Percentiles rank a stretch among this genome's conserved stretches.
Evolutionary conservation across 2,329 filamentous ascomycete species (phyloP).

Genomic region (Elsinoe necatrix): DNA sequence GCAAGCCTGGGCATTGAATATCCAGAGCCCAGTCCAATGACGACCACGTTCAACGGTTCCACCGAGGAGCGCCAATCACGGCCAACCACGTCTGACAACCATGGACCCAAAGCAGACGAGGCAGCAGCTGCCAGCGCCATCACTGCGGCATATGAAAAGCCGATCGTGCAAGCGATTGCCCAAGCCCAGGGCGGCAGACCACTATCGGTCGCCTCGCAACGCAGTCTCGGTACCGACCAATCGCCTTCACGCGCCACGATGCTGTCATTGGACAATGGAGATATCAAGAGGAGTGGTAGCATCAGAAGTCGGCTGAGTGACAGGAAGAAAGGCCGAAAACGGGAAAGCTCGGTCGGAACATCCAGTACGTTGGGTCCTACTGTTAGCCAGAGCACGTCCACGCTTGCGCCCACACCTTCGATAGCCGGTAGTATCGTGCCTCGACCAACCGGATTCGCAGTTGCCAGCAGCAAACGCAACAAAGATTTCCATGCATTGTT

Average conservation of each 20-base stretch:
- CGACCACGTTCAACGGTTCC: conserved; percentile 37
- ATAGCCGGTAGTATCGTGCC: conserved; percentile 50
- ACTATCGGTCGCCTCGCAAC: conserved; percentile 34
- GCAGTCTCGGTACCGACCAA: conserved; percentile 43
- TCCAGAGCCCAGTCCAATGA: conserved; percentile 49
- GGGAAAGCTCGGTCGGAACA: conserved; percentile 65
- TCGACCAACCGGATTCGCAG: conserved; percentile 86
- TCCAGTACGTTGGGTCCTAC: conserved; percentile 62
- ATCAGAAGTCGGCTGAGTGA: conserved; percentile 46
- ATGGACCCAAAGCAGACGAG: conserved; percentile 50
- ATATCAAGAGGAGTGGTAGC: conserved; percentile 47
- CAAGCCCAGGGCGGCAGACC: conserved; percentile 31
- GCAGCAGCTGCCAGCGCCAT: conserved; percentile 52
- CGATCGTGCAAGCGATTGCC: conserved; percentile 24
- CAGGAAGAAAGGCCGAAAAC: conserved; percentile 54
- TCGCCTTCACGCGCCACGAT: conserved; percentile 60
- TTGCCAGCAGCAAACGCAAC: conserved; percentile 93
- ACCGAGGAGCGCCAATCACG: conserved; percentile 4
- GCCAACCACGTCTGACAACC: conserved; percentile 35
- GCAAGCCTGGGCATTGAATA: conserved; percentile 31
- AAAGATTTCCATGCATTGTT: conserved; percentile 90
- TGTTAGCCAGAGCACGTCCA: conserved; percentile 60
- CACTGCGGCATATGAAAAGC: conserved; percentile 50
- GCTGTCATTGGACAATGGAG: conserved; percentile 49
- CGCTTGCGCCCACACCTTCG: conserved; percentile 41